Evolutionary conservation across 2,329 filamentous ascomycete genomes (phyloP).

Genomic region (Exophiala calicioides): DNA sequence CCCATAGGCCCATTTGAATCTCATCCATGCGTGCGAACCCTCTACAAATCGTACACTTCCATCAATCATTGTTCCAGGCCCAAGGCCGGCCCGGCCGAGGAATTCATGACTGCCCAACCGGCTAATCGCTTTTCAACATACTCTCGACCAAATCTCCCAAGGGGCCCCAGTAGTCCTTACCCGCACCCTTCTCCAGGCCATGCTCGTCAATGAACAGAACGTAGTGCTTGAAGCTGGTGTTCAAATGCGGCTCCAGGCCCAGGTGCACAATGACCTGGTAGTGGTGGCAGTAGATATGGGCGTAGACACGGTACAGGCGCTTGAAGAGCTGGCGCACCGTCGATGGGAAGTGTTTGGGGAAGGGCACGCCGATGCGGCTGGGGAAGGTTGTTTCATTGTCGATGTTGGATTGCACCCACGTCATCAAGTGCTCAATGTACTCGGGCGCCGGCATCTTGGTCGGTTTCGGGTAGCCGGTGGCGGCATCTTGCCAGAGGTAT

Average conservation of each 20-base stretch:
- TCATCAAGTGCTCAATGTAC: conserved; percentile 97
- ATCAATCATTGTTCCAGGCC: too few relatives aligned
- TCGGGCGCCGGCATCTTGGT: conserved; percentile 97
- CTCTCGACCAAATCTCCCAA: conserved; percentile 94
- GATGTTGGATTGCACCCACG: conserved; percentile 92
- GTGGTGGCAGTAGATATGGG: conserved; percentile 99
- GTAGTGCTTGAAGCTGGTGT: conserved; percentile 99
- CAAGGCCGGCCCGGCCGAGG: too few relatives aligned
- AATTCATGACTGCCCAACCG: background rate
- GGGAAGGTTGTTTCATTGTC: conserved; percentile 95
- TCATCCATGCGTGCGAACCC: too few relatives aligned
- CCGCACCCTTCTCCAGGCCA: conserved; percentile 69
- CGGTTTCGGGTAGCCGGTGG: conserved; percentile 81
- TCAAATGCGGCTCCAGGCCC: conserved; percentile 92
- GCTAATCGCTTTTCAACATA: conserved; percentile 87
- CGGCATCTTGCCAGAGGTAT: conserved; percentile 97
- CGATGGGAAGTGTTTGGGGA: conserved; percentile 86
- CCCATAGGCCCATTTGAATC: too few relatives aligned
- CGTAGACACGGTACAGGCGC: conserved; percentile 96
- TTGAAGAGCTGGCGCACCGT: conserved; percentile 97
- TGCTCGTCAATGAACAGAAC: conserved; percentile 99
- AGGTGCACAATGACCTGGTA: conserved; percentile 95
- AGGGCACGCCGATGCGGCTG: conserved; percentile 89
- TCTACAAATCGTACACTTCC: too few relatives aligned
- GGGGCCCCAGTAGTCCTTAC: conserved; percentile 96